A percentile compares a stretch with the other conserved stretches of the same genome.
These are phyloP conservation scores for Acer saccharum DNA, from an alignment of 345 rosid species.

Conservation along the genomic window DNA sequence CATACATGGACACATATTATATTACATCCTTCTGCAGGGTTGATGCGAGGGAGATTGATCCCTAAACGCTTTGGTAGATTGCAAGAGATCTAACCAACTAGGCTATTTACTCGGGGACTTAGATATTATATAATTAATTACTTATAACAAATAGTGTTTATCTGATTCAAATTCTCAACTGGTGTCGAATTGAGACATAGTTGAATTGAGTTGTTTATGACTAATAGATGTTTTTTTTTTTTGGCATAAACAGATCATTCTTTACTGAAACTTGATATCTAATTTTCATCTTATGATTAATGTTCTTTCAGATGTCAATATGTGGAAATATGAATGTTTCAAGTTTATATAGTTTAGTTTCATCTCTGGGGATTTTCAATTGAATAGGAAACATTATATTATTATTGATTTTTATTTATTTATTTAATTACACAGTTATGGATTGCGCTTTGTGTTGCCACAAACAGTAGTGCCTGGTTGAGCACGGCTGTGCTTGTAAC, in stretches of 20 bases:
- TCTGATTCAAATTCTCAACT: not conserved
- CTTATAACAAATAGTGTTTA: not conserved
- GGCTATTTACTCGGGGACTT: too few species aligned
- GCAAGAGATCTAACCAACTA: too few species aligned
- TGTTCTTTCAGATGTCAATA: not conserved
- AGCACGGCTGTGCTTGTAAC: constrained; percentile 66
- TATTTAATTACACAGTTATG: constrained; percentile 48
- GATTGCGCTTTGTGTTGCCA: constrained; percentile 60
- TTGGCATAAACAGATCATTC: too few species aligned
- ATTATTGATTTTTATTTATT: not conserved
- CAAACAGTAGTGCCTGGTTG: constrained; percentile 69
- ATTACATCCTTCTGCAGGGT: too few species aligned
- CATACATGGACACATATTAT: too few species aligned
- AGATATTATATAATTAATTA: not conserved
- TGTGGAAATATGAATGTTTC: too few species aligned
- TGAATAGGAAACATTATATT: not conserved
- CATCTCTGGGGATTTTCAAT: not conserved
- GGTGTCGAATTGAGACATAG: not conserved
- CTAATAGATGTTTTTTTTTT: not conserved
- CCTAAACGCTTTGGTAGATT: too few species aligned
- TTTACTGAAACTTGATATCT: not conserved
- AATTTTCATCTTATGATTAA: not conserved
- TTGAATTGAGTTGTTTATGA: not conserved
- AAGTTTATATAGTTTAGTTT: not conserved
- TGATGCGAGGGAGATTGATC: too few species aligned